These are phyloP conservation scores for Myriosclerotinia scirpicola DNA, from an alignment of 2,329 filamentous ascomycete species.

Conservation along the genomic window DNA sequence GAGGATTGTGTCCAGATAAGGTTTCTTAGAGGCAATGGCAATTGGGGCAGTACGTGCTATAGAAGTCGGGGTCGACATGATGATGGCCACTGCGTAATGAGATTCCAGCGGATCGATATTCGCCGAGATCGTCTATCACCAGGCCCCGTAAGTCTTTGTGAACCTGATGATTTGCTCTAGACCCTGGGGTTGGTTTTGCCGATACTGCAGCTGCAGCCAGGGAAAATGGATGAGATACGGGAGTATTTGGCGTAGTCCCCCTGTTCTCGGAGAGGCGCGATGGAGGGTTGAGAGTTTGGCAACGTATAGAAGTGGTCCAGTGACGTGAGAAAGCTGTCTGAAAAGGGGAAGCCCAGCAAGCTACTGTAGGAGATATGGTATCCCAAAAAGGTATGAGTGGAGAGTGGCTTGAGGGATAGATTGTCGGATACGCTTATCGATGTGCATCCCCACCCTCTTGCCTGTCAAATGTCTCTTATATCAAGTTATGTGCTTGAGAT, in stretches of 20 bases:
- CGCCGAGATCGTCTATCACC: constrained; percentile 22
- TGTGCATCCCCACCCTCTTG: constrained; percentile 20
- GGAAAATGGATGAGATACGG: constrained; percentile 26
- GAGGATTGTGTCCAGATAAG: constrained; percentile 40
- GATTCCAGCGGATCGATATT: constrained; percentile 28
- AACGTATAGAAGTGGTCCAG: neutral
- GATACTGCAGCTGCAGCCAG: constrained; percentile 33
- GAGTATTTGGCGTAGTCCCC: constrained; percentile 24
- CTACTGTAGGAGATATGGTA: constrained; percentile 8
- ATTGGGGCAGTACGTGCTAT: constrained; percentile 63
- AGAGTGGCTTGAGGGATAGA: neutral
- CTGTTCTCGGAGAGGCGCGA: constrained; percentile 37
- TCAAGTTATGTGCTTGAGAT: constrained; percentile 6
- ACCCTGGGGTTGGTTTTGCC: constrained; percentile 33
- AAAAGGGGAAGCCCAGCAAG: constrained; percentile 17
- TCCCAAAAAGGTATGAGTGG: constrained; percentile 14
- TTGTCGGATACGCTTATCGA: constrained; percentile 18
- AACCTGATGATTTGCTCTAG: constrained; percentile 35
- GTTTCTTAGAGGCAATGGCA: constrained; percentile 63
- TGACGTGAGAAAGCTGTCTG: constrained; percentile 16
- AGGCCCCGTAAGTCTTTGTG: constrained; percentile 32
- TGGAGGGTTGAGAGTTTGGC: constrained; percentile 24
- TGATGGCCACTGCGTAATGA: constrained; percentile 32
- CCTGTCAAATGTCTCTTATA: constrained; percentile 13
- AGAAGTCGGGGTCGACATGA: constrained; percentile 49